phyloP scores from a whole-genome alignment of 257 asterid species.

The Solanum rostratum region DNA sequence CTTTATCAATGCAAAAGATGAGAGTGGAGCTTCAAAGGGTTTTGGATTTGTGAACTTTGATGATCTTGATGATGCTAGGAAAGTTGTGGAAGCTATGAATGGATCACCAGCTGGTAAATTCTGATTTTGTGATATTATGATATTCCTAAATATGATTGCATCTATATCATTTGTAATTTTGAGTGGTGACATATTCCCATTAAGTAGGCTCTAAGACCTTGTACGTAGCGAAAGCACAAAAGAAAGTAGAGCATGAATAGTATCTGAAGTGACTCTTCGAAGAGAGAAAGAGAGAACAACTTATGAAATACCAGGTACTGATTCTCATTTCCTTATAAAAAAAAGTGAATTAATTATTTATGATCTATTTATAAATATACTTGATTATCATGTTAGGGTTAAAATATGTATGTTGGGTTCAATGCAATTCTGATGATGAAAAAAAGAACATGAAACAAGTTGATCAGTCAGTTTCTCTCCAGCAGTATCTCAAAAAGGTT shows the following conservation, averaged over 20 bases:
- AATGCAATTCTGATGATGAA: no score
- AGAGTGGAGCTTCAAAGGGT: slow-evolving; percentile 32
- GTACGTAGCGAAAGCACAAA: slow-evolving; percentile 79
- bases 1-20: slow-evolving; percentile 33
- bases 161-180: not conserved
- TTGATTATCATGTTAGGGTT: slow-evolving; percentile 54
- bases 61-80: slow-evolving; percentile 35
- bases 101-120: slow-evolving; percentile 55
- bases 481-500: no score
- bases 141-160: not conserved
- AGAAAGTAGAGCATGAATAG: slow-evolving; percentile 67
- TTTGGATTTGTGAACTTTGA: slow-evolving; percentile 51
- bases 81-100: slow-evolving; percentile 31
- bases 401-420: slow-evolving; percentile 62
- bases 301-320: slow-evolving; percentile 56
- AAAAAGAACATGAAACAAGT: no score
- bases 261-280: slow-evolving; percentile 53
- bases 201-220: slow-evolving; percentile 54
- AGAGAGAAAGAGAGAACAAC: slow-evolving; percentile 60
- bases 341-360: slow-evolving; percentile 11
- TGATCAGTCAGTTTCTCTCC: no score
- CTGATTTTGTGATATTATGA: not conserved
- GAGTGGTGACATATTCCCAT: not conserved
- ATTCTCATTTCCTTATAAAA: slow-evolving; percentile 1
- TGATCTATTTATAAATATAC: slow-evolving; percentile 12